Conservation (phyloP, 1,284 basidiomycete genomes). For the Rhodotorula sp. region DNA sequence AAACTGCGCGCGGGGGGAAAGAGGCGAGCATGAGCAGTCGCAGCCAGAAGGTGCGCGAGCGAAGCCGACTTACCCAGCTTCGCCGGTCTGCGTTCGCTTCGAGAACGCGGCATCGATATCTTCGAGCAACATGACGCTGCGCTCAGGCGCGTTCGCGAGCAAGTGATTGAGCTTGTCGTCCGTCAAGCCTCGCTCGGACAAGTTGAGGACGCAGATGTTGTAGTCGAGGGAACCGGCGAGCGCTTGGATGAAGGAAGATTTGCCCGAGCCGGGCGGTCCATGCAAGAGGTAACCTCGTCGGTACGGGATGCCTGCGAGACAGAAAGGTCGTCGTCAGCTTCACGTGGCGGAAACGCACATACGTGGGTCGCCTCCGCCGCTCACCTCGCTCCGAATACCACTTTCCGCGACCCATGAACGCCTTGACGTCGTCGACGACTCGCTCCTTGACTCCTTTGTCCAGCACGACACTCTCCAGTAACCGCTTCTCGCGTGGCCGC, state of each 20-base stretch:
- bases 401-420: conserved; percentile 76
- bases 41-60: too few species aligned
- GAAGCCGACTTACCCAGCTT: conserved; percentile 65
- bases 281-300: conserved; percentile 91
- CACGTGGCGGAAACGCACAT: not conserved
- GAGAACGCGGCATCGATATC: conserved; percentile 99
- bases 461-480: conserved; percentile 87
- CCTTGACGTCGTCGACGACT: conserved; percentile 73
- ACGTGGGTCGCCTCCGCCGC: conserved; percentile 39
- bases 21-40: not conserved
- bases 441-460: conserved; percentile 73
- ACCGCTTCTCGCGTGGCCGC: conserved; percentile 80
- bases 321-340: not conserved
- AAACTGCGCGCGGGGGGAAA: conserved; percentile 29
- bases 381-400: conserved; percentile 96
- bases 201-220: conserved; percentile 93
- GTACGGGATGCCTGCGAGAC: conserved; percentile 83
- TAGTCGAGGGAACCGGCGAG: conserved; percentile 87
- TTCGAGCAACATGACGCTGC: conserved; percentile 89
- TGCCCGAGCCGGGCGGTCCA: conserved; percentile 96
- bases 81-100: conserved; percentile 78
- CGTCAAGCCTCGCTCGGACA: conserved; percentile 91
- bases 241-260: conserved; percentile 97
- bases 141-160: conserved; percentile 86
- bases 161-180: conserved; percentile 97